Evolutionary conservation across 192 early-diverging fungal genomes (phyloP).

Genomic region (Cetraspora pellucida): DNA sequence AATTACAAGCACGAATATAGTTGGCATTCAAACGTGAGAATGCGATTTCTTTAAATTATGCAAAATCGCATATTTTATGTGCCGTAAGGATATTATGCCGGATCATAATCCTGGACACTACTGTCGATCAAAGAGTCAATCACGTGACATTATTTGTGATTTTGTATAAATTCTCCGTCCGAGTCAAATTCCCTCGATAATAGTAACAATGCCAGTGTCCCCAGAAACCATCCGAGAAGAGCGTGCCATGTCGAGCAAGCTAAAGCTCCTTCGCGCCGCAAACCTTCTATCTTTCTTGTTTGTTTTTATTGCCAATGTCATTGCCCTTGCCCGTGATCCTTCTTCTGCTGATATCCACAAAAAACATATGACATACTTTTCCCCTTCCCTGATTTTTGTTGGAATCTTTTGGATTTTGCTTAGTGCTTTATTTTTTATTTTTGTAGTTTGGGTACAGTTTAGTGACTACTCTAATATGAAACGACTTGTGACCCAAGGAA

Average conservation of each 20-base stretch:
- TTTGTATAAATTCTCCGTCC: no score
- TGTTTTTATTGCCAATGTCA: background rate
- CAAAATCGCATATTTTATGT: no score
- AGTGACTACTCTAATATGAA: background rate
- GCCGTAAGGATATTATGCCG: no score
- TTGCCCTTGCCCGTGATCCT: no score
- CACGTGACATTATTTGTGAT: no score
- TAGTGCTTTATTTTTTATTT: background rate
- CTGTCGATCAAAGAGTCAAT: no score
- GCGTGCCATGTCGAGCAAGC: background rate
- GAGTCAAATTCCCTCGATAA: no score
- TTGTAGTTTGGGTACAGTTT: conserved; percentile 25
- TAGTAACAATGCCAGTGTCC: no score
- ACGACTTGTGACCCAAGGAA: background rate
- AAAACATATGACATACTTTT: conserved; percentile 14
- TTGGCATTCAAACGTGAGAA: no score
- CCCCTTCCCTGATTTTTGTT: conserved; percentile 5
- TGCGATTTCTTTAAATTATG: no score
- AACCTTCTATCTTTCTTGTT: conserved; percentile 18
- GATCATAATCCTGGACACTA: no score
- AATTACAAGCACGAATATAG: no score
- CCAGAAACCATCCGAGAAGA: background rate
- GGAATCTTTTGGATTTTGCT: conserved; percentile 14
- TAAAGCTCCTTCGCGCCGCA: background rate
- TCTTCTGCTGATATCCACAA: background rate